These are phyloP conservation scores for Lophiostoma macrostomum DNA, from an alignment of 495 filamentous ascomycete species.

Conservation along the genomic window DNA sequence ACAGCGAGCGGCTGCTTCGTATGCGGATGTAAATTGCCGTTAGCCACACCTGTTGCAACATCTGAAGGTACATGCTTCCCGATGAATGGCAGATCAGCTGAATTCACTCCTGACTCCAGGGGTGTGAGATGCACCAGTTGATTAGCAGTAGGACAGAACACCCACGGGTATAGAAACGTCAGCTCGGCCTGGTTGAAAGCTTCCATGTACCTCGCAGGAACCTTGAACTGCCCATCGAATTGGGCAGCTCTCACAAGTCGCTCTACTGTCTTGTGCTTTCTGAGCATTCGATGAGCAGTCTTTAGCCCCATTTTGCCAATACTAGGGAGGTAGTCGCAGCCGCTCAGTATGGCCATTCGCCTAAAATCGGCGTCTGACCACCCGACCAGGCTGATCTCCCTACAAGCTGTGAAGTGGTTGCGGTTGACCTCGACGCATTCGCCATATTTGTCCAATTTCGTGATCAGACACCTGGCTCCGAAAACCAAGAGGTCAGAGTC, in stretches of 20 bases:
- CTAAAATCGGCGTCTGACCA: conserved; percentile 92
- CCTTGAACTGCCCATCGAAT: conserved; percentile 78
- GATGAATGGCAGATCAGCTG: conserved; percentile 72
- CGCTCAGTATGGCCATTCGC: conserved; percentile 92
- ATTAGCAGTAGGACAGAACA: conserved; percentile 75
- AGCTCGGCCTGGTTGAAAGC: conserved; percentile 80
- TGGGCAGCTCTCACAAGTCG: conserved; percentile 74
- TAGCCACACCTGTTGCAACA: conserved; percentile 72
- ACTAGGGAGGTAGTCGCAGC: conserved; percentile 91
- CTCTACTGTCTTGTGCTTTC: conserved; percentile 84
- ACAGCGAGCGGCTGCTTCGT: conserved; percentile 58
- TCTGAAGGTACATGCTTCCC: conserved; percentile 66
- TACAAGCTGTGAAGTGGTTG: conserved; percentile 79
- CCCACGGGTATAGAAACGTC: conserved; percentile 91
- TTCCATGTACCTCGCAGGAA: conserved; percentile 75
- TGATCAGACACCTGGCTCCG: conserved; percentile 82
- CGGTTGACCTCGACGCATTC: conserved; percentile 90
- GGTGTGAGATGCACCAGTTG: conserved; percentile 70
- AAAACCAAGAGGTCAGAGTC: conserved; percentile 97
- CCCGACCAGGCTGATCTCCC: conserved; percentile 81
- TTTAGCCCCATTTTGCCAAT: conserved; percentile 86
- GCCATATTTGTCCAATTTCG: conserved; percentile 91
- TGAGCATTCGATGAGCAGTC: conserved; percentile 84
- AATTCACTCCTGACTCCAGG: conserved; percentile 56
- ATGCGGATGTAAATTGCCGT: conserved; percentile 82